Conservation (phyloP, 352 stramenopile genomes). For the Hyphochytrium catenoides region DNA sequence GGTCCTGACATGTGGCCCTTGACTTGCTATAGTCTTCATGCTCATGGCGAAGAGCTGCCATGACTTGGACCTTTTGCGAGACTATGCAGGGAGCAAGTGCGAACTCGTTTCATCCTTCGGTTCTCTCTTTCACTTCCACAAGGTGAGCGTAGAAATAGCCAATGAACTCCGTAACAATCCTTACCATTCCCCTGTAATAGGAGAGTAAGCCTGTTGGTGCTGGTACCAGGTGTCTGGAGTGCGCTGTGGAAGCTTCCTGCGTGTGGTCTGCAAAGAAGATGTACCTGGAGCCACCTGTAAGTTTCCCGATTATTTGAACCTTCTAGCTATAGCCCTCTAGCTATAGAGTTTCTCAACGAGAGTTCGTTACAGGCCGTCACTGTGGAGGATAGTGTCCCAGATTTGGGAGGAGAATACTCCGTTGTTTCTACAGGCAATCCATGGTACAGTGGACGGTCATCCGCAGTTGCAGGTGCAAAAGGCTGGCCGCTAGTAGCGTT, state of each 20-base stretch:
- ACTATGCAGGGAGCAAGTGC: conserved; percentile 5
- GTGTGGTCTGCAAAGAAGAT: conserved; percentile 9
- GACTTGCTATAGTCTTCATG: too few relatives aligned
- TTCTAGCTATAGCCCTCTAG: too few relatives aligned
- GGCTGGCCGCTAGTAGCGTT: conserved; percentile 6
- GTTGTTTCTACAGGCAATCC: too few relatives aligned
- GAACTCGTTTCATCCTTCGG: conserved; percentile 6
- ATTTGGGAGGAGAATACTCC: too few relatives aligned
- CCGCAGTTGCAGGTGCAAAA: conserved; percentile 1
- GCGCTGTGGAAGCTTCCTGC: conserved; percentile 5
- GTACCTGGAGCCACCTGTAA: too few relatives aligned
- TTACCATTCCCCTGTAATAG: not conserved
- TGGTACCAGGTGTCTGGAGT: conserved; percentile 5
- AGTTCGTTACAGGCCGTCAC: too few relatives aligned
- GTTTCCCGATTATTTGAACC: too few relatives aligned
- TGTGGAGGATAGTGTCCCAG: not conserved
- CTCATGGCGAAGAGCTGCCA: conserved; percentile 12
- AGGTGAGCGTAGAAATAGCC: too few relatives aligned
- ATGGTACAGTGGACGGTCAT: conserved; percentile 3
- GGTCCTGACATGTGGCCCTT: too few relatives aligned
- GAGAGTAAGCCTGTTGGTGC: conserved; percentile 4
- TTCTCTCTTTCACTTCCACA: conserved; percentile 5
- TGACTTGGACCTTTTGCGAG: conserved; percentile 7
- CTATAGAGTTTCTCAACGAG: too few relatives aligned
- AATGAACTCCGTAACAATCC: not conserved